phyloP scores from a whole-genome alignment of 768 basidiomycete species.

The Boletus vinaceobasis region DNA sequence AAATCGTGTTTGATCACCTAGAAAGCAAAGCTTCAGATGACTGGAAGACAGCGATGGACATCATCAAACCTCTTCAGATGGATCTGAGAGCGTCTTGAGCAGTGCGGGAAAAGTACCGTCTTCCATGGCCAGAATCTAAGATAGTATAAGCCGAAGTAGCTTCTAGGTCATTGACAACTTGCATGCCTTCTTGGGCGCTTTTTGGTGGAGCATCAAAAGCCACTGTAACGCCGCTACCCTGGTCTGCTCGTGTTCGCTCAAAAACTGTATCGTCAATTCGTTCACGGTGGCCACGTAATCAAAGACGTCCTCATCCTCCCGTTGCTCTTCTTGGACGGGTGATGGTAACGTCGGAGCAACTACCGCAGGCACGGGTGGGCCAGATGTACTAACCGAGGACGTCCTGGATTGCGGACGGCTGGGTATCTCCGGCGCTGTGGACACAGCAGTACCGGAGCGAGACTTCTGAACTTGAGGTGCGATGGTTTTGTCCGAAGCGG shows the following conservation, averaged over 20 bases:
- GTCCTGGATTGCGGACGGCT: constrained; percentile 65
- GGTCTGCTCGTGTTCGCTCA: constrained; percentile 96
- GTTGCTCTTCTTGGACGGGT: constrained; percentile 28
- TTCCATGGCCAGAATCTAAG: constrained; percentile 89
- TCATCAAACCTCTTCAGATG: constrained; percentile 79
- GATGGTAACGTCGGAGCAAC: constrained; percentile 29
- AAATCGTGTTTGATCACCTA: constrained; percentile 96
- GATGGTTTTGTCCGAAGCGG: constrained; percentile 37
- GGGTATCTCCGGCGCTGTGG: constrained; percentile 31
- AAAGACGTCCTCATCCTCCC: constrained; percentile 73
- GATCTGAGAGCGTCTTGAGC: constrained; percentile 93
- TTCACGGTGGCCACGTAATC: constrained; percentile 93
- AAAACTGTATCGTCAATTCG: constrained; percentile 86
- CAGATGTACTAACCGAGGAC: constrained; percentile 44
- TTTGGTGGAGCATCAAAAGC: constrained; percentile 98
- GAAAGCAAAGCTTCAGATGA: constrained; percentile 1
- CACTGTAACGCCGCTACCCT: constrained; percentile 94
- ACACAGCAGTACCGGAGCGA: constrained; percentile 22
- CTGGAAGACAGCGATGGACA: not conserved
- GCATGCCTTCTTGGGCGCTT: constrained; percentile 88
- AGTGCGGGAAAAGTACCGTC: constrained; percentile 96
- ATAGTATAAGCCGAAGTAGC: not conserved
- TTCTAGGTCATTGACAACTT: not conserved
- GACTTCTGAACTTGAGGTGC: constrained; percentile 33
- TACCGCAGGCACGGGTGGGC: constrained; percentile 31